Percentiles rank a stretch among this genome's conserved stretches.
These are phyloP conservation scores for Hypoxylon sp. DNA, from an alignment of 2,329 filamentous ascomycete species.

Conservation along the genomic window DNA sequence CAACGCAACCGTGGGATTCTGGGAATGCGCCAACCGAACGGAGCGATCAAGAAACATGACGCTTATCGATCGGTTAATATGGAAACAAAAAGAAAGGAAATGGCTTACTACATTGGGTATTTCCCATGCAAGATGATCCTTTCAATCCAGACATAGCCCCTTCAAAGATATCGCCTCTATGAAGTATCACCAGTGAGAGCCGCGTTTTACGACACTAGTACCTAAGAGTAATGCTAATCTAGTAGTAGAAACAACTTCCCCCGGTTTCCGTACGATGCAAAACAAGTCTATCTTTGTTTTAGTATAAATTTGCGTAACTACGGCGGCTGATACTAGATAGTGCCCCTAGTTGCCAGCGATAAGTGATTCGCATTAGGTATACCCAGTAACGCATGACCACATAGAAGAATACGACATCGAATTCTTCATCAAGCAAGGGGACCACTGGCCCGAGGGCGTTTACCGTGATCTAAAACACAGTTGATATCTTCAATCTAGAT, in stretches of 20 bases:
- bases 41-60: constrained; percentile 26
- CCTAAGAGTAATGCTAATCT: constrained; percentile 9
- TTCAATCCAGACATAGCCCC: constrained; percentile 15
- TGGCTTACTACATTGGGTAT: constrained; percentile 36
- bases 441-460: constrained; percentile 23
- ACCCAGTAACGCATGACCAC: constrained; percentile 7
- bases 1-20: constrained; percentile 42
- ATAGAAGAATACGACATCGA: neutral
- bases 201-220: constrained; percentile 4
- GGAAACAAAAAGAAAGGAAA: constrained; percentile 35
- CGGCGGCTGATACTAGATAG: constrained; percentile 24
- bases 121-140: constrained; percentile 23
- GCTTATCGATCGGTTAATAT: constrained; percentile 35
- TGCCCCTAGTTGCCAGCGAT: neutral
- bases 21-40: constrained; percentile 32
- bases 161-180: constrained; percentile 27
- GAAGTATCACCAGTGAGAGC: constrained; percentile 9
- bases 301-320: constrained; percentile 14
- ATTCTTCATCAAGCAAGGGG: constrained; percentile 13
- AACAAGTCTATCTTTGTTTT: neutral
- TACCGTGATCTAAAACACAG: constrained; percentile 32
- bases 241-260: constrained; percentile 12
- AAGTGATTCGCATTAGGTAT: constrained; percentile 23
- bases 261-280: constrained; percentile 3
- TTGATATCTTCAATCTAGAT: constrained; percentile 32